phyloP scores from a whole-genome alignment of 495 filamentous ascomycete species.

The Penicillium angulare region DNA sequence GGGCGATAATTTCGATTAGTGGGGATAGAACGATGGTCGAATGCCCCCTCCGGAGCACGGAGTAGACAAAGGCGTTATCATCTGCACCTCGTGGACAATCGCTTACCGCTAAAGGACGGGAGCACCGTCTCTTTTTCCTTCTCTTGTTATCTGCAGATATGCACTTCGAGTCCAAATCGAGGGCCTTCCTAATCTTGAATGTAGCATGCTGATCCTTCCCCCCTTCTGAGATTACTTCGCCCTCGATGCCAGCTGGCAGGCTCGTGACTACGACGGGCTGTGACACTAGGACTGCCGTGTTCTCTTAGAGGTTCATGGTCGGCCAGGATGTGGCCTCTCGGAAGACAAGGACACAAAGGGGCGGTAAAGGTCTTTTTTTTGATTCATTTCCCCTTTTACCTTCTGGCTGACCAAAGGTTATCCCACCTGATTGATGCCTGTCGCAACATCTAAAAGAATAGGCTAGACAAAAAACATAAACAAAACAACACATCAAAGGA shows the following conservation, averaged over 20 bases:
- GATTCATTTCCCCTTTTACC: not conserved
- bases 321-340: constrained; percentile 24
- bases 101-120: not conserved
- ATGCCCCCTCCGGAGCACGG: not conserved
- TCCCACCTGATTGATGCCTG: constrained; percentile 17
- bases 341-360: constrained; percentile 20
- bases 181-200: constrained; percentile 7
- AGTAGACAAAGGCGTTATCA: constrained; percentile 4
- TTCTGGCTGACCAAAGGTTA: constrained; percentile 2
- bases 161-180: not conserved
- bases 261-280: constrained; percentile 26
- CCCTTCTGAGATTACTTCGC: not conserved
- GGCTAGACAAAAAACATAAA: too few species aligned
- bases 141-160: not conserved
- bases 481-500: too few species aligned
- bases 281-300: constrained; percentile 26
- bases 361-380: constrained; percentile 16
- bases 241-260: constrained; percentile 28
- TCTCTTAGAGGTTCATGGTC: constrained; percentile 10
- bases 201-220: constrained; percentile 8
- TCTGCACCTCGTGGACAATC: constrained; percentile 9
- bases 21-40: not conserved
- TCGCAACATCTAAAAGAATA: not conserved
- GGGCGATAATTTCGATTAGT: not conserved
- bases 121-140: not conserved